Conservation (phyloP, 2,329 filamentous ascomycete genomes). For the Calonectria hawksworthii region DNA sequence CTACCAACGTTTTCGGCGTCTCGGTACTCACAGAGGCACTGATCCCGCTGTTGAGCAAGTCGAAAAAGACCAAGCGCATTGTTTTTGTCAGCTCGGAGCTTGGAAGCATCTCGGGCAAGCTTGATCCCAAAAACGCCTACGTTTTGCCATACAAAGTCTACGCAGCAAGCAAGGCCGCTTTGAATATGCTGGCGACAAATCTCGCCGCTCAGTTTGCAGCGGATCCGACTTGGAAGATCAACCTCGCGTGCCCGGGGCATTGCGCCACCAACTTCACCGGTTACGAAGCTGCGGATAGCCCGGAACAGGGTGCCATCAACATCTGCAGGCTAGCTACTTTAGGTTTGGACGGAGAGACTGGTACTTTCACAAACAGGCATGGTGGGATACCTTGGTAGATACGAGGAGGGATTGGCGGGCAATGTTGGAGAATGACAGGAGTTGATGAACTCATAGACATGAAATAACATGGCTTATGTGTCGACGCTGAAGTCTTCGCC, state of each 20-base stretch:
- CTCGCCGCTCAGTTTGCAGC: not conserved
- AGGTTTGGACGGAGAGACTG: not conserved
- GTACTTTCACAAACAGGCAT: not conserved
- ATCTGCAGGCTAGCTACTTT: not conserved
- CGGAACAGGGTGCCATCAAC: not conserved
- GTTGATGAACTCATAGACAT: no score
- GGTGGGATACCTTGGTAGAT: not conserved
- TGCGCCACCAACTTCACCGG: not conserved
- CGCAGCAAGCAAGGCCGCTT: not conserved
- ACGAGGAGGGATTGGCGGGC: not conserved
- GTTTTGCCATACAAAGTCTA: not conserved
- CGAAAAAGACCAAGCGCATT: not conserved
- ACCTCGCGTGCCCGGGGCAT: not conserved
- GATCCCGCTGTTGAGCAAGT: not conserved
- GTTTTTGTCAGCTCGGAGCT: not conserved
- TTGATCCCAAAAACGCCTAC: not conserved
- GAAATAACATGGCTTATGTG: no score
- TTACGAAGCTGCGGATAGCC: not conserved
- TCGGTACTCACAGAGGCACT: not conserved
- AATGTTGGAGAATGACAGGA: not conserved
- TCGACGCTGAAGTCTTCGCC: no score
- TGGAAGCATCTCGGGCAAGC: not conserved
- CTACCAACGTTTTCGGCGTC: not conserved
- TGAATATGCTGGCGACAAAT: not conserved
- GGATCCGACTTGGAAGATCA: not conserved